These are phyloP conservation scores for Macrophomina pseudophaseolina DNA, from an alignment of 2,329 filamentous ascomycete genomes.

Conservation along the genomic window DNA sequence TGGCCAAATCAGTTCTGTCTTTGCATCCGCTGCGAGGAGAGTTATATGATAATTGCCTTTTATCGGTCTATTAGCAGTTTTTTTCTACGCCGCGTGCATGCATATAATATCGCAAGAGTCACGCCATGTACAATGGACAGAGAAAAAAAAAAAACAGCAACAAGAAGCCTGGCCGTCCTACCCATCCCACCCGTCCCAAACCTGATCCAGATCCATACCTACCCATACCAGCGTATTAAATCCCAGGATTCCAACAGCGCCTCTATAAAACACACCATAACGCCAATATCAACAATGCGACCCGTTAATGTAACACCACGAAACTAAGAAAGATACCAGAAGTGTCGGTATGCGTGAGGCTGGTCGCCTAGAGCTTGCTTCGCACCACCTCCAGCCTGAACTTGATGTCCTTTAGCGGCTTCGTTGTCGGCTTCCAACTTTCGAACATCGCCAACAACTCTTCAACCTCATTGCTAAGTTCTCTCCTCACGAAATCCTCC, in stretches of 20 bases:
- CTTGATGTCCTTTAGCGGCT: conserved; percentile 93
- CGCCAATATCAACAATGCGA: neutral
- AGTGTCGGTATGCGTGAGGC: neutral
- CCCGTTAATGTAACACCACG: neutral
- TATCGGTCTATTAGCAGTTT: conserved; percentile 6
- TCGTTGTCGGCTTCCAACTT: conserved; percentile 87
- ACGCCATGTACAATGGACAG: neutral
- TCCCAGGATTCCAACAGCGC: neutral
- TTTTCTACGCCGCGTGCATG: conserved; percentile 14
- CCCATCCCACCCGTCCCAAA: neutral
- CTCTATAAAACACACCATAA: conserved; percentile 1
- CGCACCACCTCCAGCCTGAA: conserved; percentile 90
- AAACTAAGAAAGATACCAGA: neutral
- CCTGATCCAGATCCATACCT: neutral
- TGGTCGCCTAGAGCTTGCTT: conserved; percentile 69
- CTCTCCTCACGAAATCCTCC: conserved; percentile 85
- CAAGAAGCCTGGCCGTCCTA: too few species aligned
- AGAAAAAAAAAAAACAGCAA: neutral
- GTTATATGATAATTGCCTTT: neutral
- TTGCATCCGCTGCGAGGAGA: neutral
- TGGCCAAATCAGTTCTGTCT: too few species aligned
- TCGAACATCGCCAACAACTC: conserved; percentile 88
- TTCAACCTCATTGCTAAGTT: conserved; percentile 76
- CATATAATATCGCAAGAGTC: neutral
- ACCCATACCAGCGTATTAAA: neutral